Evolutionary conservation across 1,139 yeast genomes (phyloP).

Genomic region (Magnusiomyces sp.): DNA sequence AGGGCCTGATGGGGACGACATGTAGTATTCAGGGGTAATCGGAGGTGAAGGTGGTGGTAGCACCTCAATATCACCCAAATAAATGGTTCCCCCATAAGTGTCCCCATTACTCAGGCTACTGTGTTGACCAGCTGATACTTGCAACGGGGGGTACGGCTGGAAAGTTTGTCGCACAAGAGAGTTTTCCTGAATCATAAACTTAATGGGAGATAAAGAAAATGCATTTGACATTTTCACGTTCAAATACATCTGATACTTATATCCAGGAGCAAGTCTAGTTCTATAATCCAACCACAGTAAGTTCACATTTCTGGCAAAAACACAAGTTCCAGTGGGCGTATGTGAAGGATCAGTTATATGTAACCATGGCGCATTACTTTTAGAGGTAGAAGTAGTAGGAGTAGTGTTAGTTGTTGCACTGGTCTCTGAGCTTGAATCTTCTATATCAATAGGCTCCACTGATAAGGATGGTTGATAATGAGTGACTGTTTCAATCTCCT

Average conservation of each 20-base stretch:
- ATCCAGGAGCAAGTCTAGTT: slow-evolving; percentile 24
- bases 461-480: no score
- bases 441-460: no score
- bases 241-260: slow-evolving; percentile 19
- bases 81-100: slow-evolving; percentile 5
- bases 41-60: background rate
- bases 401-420: background rate
- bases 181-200: slow-evolving; percentile 16
- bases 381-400: background rate
- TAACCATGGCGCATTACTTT: no score
- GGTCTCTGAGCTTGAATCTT: background rate
- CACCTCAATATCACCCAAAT: slow-evolving; percentile 12
- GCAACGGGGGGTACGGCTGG: slow-evolving; percentile 10
- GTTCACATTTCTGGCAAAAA: slow-evolving; percentile 24
- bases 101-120: background rate
- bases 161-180: slow-evolving; percentile 11
- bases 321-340: slow-evolving; percentile 19
- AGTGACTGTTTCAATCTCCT: slow-evolving; percentile 5
- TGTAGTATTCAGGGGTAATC: background rate
- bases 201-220: slow-evolving; percentile 19
- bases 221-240: slow-evolving; percentile 20
- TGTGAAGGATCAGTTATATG: slow-evolving; percentile 18
- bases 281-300: slow-evolving; percentile 20
- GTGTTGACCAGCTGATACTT: slow-evolving; percentile 10
- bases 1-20: background rate